Base-by-base conservation (phyloP, 805 yeast genomes). In the Aciculoconidium aculeatum region DNA sequence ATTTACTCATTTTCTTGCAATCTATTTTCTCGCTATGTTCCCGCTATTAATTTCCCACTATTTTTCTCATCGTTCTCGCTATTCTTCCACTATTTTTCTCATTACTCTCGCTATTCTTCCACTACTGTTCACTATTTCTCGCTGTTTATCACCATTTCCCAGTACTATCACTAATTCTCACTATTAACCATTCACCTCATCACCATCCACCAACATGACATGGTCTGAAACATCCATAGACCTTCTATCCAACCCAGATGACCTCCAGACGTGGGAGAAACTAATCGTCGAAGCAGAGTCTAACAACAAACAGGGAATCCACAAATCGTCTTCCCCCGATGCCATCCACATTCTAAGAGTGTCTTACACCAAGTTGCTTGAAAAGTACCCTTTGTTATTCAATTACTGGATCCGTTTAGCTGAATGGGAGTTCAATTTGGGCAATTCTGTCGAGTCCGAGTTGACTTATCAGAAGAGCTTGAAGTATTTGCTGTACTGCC, bases 321-420 rank as follows among this genome's bases (percentile, higher is more conserved):
- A 55, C 11, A 67, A 67, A 41, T 41, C 54, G 3, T 53, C 70
- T 14, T 34, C 58, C 2, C 14, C 15, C 0, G 38, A 40, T 6
- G 52, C 59, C 24, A 37, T 63, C 6, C 45, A 54, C 12, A 34
- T 60, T 7, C 44, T 75, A 19, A 42, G 67, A 24, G 35, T 51
- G 3, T 46, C 70, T 2, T 72, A 65, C 39, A 58, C 57, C 24
- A 58, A 65, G 21, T 45, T 75, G 9, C 53, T 77, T 10, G 47
- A 48, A 1, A 58, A 61, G 26, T 76, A 52, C 40, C 83, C 84
- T 0, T 46, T 55, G 4, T 49, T 68, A 17, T 73, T 67, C 37
- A 70, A 69, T 25, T 72, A 72, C 41, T 77, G 83, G 83, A 51
- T 72, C n/a, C 58, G 66, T 21, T 74, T 55, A 45, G 79, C 80